Conservation (phyloP, 208 protist genomes). For the Blastocrithidia nonstop region DNA sequence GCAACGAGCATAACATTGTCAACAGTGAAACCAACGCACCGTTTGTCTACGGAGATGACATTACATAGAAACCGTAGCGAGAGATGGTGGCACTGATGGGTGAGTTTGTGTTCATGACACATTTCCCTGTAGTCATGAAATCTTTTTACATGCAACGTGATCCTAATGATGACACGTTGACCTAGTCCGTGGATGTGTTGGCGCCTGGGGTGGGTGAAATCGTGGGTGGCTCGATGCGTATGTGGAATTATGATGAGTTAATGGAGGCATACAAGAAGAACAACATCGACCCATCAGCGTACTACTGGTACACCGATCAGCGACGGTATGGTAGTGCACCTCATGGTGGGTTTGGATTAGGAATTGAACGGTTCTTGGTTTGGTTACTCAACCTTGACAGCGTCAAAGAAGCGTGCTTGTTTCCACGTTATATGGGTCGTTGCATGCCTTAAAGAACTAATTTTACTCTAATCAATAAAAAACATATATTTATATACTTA, state of each 20-base stretch:
- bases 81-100: constrained; percentile 95
- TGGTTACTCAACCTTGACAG: constrained; percentile 93
- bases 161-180: constrained; percentile 64
- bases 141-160: constrained; percentile 98
- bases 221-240: constrained; percentile 97
- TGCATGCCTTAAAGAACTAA: constrained; percentile 84
- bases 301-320: constrained; percentile 99
- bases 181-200: constrained; percentile 92
- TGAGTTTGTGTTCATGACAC: constrained; percentile 93
- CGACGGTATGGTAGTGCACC: constrained; percentile 93
- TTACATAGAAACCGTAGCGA: constrained; percentile 95
- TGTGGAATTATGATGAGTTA: constrained; percentile 88
- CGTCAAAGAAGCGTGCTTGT: constrained; percentile 95
- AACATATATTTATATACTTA: no score
- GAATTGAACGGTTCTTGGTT: constrained; percentile 93
- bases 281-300: constrained; percentile 87
- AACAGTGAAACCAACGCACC: constrained; percentile 81
- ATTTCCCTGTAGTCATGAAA: constrained; percentile 97
- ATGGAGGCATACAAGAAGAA: constrained; percentile 87
- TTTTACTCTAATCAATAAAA: background rate
- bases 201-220: constrained; percentile 98
- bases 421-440: constrained; percentile 91
- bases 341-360: constrained; percentile 97
- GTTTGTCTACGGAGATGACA: constrained; percentile 95
- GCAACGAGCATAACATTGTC: constrained; percentile 88